Evolutionary conservation across 2,329 filamentous ascomycete species (phyloP), one percentile per base, ranked within the genome.

Genomic region (Fusarium sp.): DNA sequence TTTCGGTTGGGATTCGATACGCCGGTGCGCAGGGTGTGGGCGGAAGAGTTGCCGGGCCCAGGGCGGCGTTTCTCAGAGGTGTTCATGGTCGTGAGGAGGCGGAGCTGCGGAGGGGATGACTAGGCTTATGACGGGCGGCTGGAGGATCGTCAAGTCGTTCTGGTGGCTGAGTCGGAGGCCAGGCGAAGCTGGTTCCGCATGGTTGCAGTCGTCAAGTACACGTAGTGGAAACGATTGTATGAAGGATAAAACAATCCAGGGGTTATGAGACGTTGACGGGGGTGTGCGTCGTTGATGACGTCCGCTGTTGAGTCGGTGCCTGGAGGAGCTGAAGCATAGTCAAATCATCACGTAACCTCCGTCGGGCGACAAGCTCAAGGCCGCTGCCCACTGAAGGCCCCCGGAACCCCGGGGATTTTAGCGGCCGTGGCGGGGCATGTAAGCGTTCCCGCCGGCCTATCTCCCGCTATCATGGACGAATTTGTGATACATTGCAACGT

Each of bases 11-110:
- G 81, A 45, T 69, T 82, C 68, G 68, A 80, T 61, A 71, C 81
- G 81, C 65, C 59, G 61, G 68, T 64, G 38, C 70, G 72, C 18
- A 69, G 18, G 50, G 68, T 67, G 69, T 72, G 68, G 62, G 64
- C 74, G 72, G 66, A 71, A 67, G 69, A 77, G 78, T 70, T 73
- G 64, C 78, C 79, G 61, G 74, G 50, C 40, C 74, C 79, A 64
- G 79, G 81, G 71, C 85, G 85, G 76, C 85, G 85, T 80, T 86
- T 87, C 69, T 88, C 85, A 56, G 85, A 80, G 52, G 80, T 74
- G 71, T 81, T 84, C 85, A 86, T 86, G 59, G 68, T 68, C 35
- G 60, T 54, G 63, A 59, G 54, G 54, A 66, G 63, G 67, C 63
- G 66, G 47, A 62, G 50, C 65, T 59, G 63, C 38, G 59, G 56